Conservation (phyloP, 2,329 filamentous ascomycete genomes). For the Colletotrichum sp. region DNA sequence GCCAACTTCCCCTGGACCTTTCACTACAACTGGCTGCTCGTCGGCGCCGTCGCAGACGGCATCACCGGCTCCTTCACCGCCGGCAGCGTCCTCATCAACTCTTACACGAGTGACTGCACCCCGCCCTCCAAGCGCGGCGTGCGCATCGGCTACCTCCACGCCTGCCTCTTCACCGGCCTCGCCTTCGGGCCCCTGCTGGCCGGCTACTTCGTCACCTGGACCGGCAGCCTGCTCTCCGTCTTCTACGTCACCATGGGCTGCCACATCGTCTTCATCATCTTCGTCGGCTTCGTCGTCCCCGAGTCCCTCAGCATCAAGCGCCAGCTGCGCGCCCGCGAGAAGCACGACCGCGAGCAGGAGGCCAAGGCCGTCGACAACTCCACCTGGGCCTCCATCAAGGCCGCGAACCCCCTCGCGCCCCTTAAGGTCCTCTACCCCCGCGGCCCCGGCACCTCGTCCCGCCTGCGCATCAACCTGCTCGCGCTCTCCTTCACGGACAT, state of each 20-base stretch:
- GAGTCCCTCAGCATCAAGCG: conserved; percentile 82
- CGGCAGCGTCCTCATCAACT: conserved; percentile 76
- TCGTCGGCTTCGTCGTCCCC: conserved; percentile 74
- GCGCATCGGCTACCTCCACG: conserved; percentile 88
- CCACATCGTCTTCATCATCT: conserved; percentile 76
- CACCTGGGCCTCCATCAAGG: conserved; percentile 31
- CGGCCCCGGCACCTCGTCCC: conserved; percentile 61
- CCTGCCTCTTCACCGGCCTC: conserved; percentile 86
- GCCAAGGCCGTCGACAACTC: conserved; percentile 31
- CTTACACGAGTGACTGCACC: conserved; percentile 90
- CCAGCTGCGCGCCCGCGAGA: conserved; percentile 73
- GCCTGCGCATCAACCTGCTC: conserved; percentile 80
- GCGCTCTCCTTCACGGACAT: conserved; percentile 82
- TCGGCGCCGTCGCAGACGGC: conserved; percentile 81
- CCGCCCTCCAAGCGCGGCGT: conserved; percentile 79
- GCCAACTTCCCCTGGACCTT: conserved; percentile 76
- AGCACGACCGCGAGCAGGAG: conserved; percentile 56
- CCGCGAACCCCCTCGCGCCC: conserved; percentile 73
- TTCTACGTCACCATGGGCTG: conserved; percentile 82
- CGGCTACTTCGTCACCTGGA: conserved; percentile 78
- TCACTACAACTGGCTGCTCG: conserved; percentile 78
- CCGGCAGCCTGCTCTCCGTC: conserved; percentile 76
- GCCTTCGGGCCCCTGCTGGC: conserved; percentile 85
- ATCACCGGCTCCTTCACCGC: conserved; percentile 88
- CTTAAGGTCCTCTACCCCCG: conserved; percentile 79